Conservation (phyloP, 208 protist species). For the Angomonas deanei region DNA sequence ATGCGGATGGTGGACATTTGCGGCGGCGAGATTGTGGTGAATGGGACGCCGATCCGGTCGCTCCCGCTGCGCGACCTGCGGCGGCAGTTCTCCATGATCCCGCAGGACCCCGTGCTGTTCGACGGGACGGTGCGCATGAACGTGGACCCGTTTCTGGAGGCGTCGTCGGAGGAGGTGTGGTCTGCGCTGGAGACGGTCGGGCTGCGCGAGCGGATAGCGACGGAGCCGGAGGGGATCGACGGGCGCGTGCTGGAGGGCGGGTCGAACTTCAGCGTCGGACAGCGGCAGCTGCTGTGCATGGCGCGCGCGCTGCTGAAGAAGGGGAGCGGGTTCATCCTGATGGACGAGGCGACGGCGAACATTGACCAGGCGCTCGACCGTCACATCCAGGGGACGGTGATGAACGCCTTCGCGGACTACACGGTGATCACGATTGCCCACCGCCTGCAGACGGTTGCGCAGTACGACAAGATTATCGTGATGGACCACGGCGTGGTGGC, state of each 20-base stretch:
- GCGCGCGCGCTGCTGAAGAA: constrained; percentile 45
- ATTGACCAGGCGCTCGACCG: constrained; percentile 61
- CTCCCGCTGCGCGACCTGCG: constrained; percentile 13
- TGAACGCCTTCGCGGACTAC: constrained; percentile 47
- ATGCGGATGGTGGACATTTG: constrained; percentile 86
- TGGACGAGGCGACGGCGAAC: constrained; percentile 83
- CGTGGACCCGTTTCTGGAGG: constrained; percentile 34
- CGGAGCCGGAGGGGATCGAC: constrained; percentile 9
- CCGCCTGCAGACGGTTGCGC: constrained; percentile 67
- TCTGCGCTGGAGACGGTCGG: constrained; percentile 32
- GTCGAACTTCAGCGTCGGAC: constrained; percentile 49
- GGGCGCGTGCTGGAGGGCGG: constrained; percentile 31
- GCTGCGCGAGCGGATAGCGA: constrained; percentile 7
- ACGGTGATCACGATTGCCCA: constrained; percentile 83
- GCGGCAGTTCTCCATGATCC: constrained; percentile 83
- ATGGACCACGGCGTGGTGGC: constrained; percentile 60
- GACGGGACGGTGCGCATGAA: constrained; percentile 93
- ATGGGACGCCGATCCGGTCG: not conserved
- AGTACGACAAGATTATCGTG: constrained; percentile 75
- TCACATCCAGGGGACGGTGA: constrained; percentile 52
- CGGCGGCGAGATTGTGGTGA: constrained; percentile 35
- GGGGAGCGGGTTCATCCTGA: constrained; percentile 53
- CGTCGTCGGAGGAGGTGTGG: constrained; percentile 38
- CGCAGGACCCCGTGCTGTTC: constrained; percentile 97
- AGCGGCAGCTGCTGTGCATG: constrained; percentile 60